Base-by-base conservation (phyloP, 108 stramenopile genomes). In the Skeletonema potamos region DNA sequence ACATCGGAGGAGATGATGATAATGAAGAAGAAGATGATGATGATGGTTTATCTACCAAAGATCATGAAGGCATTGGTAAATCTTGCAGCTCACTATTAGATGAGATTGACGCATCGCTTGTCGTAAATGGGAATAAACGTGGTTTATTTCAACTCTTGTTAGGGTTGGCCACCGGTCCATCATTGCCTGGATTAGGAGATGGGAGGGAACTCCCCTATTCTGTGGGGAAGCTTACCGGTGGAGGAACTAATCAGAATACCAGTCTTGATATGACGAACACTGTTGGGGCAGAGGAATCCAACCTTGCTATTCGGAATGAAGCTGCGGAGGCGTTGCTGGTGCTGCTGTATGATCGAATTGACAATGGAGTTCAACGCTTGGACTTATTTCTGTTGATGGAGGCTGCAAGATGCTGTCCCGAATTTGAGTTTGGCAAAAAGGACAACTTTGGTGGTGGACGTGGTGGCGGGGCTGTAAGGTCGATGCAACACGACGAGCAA, bases 261-360 rank as follows among this genome's bases (percentile, higher is more conserved):
- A 39, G 32, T 24, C 27, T 20, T 62, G 56, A 17, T 29, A 20
- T 51, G 33, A 66, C 17, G 39, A 66, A 46, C 17, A 27, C 44
- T 54, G 3, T 30, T 54, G 27, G 54, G 13, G 22, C 61, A 43
- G 22, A 13, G 6, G 28, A 26, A 27, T 28, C 36, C 13, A 15
- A 43, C 24, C 17, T 26, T 17, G 41, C 55, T n/a, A 63, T 73
- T 60, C 73, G 84, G 34, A 58, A 59, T 5, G 85, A 83, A 70
- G 85, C 89, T 24, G 54, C 84, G 58, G 89, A 90, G 37, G 78
- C 81, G 9, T 65, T 90, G 34, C 59, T 87, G 24, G 74, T 83
- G 7, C 51, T 88, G 26, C 44, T 86, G 33, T 90, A 90, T 37
- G 72, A 86, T 48, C 73, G 86, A 18, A 72, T 88, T 30, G 76